A percentile compares a stretch with the other conserved stretches of the same genome.
phyloP scores from a whole-genome alignment of 306 rosid species.

The Cucurbita argyrosperma region DNA sequence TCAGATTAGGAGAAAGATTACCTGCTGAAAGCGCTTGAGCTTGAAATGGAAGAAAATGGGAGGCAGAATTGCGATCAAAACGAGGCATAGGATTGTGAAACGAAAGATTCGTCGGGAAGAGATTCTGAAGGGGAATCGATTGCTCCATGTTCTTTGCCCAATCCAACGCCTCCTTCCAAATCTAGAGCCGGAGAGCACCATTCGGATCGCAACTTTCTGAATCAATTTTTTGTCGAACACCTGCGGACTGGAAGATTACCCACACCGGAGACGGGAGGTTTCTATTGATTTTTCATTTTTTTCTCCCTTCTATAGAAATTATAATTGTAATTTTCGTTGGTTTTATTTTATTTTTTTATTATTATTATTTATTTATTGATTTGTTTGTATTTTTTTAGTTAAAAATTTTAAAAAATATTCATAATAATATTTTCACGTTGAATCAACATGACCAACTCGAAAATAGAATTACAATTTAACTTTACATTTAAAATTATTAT shows the following conservation, averaged over 20 bases:
- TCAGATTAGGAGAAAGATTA: neutral
- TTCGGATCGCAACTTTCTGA: neutral
- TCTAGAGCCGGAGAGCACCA: neutral
- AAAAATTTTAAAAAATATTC: no score
- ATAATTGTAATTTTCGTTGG: no score
- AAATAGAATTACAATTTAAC: no score
- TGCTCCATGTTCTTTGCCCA: slow-evolving; percentile 1
- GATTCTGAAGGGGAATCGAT: slow-evolving; percentile 11
- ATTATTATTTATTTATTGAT: no score
- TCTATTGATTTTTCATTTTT: no score
- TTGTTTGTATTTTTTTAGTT: no score
- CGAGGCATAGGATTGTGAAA: slow-evolving; percentile 26
- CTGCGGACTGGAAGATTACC: neutral
- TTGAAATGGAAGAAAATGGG: slow-evolving; percentile 64
- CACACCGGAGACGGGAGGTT: neutral
- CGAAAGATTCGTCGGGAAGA: slow-evolving; percentile 28
- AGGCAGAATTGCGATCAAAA: slow-evolving; percentile 42
- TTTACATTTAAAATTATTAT: no score
- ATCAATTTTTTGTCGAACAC: neutral
- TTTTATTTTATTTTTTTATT: no score
- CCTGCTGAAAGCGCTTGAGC: slow-evolving; percentile 41
- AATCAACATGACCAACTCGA: no score
- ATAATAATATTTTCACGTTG: no score
- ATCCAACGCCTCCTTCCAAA: slow-evolving; percentile 18
- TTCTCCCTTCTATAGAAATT: no score